Percentiles rank a stretch among this genome's conserved stretches.
These are phyloP conservation scores for Aspergillus fumigatiaffinis DNA, from an alignment of 2,329 filamentous ascomycete species.

Conservation along the genomic window DNA sequence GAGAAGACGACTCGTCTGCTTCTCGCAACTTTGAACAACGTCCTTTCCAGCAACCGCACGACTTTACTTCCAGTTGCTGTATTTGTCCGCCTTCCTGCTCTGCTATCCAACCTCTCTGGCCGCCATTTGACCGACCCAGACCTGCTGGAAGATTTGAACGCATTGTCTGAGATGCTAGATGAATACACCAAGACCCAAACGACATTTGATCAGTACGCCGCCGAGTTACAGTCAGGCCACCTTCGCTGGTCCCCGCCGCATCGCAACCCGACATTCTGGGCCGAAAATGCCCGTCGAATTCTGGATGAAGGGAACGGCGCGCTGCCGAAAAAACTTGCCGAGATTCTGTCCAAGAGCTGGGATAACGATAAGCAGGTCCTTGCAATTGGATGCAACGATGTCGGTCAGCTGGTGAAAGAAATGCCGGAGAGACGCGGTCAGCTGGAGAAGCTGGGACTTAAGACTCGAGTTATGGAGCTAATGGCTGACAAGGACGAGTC, in stretches of 20 bases:
- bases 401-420: conserved; percentile 83
- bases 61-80: conserved; percentile 76
- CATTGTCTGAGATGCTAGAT: conserved; percentile 65
- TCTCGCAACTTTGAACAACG: conserved; percentile 82
- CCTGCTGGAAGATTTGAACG: conserved; percentile 46
- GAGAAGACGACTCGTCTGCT: conserved; percentile 95
- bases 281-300: conserved; percentile 83
- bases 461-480: conserved; percentile 84
- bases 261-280: conserved; percentile 82
- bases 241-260: conserved; percentile 91
- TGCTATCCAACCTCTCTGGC: conserved; percentile 55
- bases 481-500: conserved; percentile 87
- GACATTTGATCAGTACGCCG: conserved; percentile 67
- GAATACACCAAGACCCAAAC: conserved; percentile 74
- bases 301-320: conserved; percentile 77
- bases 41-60: conserved; percentile 69
- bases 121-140: conserved; percentile 49
- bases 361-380: conserved; percentile 82
- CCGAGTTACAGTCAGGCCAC: conserved; percentile 80
- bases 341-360: conserved; percentile 77
- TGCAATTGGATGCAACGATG: conserved; percentile 88
- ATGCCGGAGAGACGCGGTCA: conserved; percentile 77
- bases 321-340: conserved; percentile 74
- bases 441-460: conserved; percentile 79
- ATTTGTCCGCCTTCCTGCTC: conserved; percentile 71